Conservation (phyloP, 805 yeast genomes). For the Teunomyces tritomae region DNA sequence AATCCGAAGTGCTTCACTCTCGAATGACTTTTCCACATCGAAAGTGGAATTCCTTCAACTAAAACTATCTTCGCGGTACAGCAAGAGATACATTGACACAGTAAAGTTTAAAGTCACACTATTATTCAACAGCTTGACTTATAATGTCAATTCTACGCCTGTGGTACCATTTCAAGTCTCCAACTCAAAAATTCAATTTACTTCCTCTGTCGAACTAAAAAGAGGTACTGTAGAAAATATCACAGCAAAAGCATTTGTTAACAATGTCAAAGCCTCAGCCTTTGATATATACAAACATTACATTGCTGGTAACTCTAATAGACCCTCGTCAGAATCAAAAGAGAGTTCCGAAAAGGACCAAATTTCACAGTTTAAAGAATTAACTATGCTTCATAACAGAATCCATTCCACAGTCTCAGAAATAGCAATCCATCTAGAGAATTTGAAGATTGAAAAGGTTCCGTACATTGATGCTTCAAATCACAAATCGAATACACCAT, state of each 20-base stretch:
- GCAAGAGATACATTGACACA: conserved; percentile 13
- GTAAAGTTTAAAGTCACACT: conserved; percentile 17
- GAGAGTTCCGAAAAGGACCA: background rate
- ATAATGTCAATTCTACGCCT: conserved; percentile 5
- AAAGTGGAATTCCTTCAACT: conserved; percentile 21
- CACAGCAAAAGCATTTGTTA: conserved; percentile 17
- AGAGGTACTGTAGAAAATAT: conserved; percentile 19
- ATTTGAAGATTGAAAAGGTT: conserved; percentile 22
- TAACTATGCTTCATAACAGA: conserved; percentile 12
- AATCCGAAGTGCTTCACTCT: conserved; percentile 12
- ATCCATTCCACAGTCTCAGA: conserved; percentile 23
- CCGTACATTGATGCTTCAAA: conserved; percentile 28
- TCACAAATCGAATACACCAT: conserved; percentile 17
- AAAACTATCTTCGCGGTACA: conserved; percentile 17
- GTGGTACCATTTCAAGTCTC: conserved; percentile 1
- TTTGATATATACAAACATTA: conserved; percentile 20
- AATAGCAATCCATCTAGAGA: conserved; percentile 26
- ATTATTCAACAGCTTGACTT: conserved; percentile 10
- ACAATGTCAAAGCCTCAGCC: conserved; percentile 20
- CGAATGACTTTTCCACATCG: background rate
- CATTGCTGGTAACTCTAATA: conserved; percentile 4
- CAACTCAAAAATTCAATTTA: conserved; percentile 13
- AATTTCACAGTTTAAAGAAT: background rate
- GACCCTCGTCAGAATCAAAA: background rate
- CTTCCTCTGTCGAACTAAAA: conserved; percentile 14